Percentiles rank a stretch among this genome's conserved stretches.
Evolutionary conservation across 495 filamentous ascomycete genomes (phyloP).

Genomic region (Chlorociboria aeruginascens): DNA sequence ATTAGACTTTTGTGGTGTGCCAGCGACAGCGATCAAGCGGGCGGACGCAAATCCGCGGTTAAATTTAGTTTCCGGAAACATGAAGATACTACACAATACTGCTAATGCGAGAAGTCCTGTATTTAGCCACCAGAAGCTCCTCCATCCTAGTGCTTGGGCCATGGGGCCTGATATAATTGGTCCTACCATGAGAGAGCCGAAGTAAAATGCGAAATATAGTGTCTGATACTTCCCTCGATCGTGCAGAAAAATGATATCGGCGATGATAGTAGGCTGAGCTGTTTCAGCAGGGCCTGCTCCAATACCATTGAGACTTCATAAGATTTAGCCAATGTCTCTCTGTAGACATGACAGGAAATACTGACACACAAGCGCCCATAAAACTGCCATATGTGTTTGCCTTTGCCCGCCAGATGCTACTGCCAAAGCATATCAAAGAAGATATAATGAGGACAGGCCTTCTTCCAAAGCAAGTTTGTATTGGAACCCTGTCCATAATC

Average conservation of each 20-base stretch:
- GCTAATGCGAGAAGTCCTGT: conserved; percentile 29
- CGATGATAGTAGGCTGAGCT: conserved; percentile 46
- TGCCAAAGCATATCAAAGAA: conserved; percentile 41
- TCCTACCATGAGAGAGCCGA: conserved; percentile 35
- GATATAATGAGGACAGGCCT: conserved; percentile 46
- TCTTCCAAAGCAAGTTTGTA: conserved; percentile 46
- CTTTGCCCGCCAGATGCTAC: conserved; percentile 47
- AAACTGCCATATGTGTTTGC: conserved; percentile 45
- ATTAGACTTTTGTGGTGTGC: not conserved
- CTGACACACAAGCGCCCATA: conserved; percentile 46
- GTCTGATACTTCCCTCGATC: conserved; percentile 55
- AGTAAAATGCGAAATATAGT: conserved; percentile 44
- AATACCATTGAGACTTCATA: conserved; percentile 40
- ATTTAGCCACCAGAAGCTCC: conserved; percentile 46
- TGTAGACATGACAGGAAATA: not conserved
- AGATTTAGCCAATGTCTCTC: not conserved
- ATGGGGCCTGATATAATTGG: conserved; percentile 53
- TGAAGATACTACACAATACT: conserved; percentile 37
- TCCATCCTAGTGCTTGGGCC: conserved; percentile 48
- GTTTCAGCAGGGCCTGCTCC: conserved; percentile 47
- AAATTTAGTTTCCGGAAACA: conserved; percentile 53
- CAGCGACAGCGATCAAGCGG: not conserved
- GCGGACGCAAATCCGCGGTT: conserved; percentile 25
- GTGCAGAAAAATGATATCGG: conserved; percentile 54
- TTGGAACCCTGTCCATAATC: conserved; percentile 32